Evolutionary conservation across 768 basidiomycete genomes (phyloP), one percentile per base, ranked within the genome.

Genomic region (Mycena maculata): DNA sequence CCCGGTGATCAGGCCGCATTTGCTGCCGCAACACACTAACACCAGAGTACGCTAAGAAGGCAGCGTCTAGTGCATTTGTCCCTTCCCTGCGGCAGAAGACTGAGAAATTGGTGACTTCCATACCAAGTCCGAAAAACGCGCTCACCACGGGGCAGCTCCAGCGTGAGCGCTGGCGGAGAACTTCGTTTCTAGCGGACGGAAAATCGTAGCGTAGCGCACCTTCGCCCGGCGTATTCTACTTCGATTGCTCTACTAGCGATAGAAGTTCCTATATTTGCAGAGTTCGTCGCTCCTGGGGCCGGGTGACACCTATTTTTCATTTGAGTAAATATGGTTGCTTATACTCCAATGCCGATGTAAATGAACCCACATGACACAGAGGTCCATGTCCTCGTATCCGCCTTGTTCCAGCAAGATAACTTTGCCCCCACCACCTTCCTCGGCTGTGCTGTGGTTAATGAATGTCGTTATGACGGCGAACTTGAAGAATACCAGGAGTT

Each of bases 11-110:
- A 0, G 95, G 95, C 75, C 90, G 89, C 65, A 95, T 88, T 79
- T 97, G 95, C 76, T 97, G 95, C 15, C 95, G 87, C 50, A 97
- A 84, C 25, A 89, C 88, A 4, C 94, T 90, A 44, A 97, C 84
- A 50, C 87, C 84, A 10, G 90, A 88, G 76, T 96, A 96, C 0
- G 94, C 92, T 11, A 94, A 79, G 75, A 95, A 92, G 1, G 94
- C 94, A 0, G 95, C 95, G 73, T 96, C 95, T 47, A 94, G 85
- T 15, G 94, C 93, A 73, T 96, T 96, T 44, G 85, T 86, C 25
- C 91, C 94, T 77, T 96, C 92, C 92, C 86, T 86, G 64, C 45
- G 38, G 41, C 27, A 47, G 54, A 56, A 67, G 33, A 55, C 50
- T 47, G 67, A n/a, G 50, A 22, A 64, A 47, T 25, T 16, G 58